Evolutionary conservation across 768 basidiomycete species (phyloP), one percentile per base, ranked within the genome.

Genomic region (Lepiota brunneoincarnata): DNA sequence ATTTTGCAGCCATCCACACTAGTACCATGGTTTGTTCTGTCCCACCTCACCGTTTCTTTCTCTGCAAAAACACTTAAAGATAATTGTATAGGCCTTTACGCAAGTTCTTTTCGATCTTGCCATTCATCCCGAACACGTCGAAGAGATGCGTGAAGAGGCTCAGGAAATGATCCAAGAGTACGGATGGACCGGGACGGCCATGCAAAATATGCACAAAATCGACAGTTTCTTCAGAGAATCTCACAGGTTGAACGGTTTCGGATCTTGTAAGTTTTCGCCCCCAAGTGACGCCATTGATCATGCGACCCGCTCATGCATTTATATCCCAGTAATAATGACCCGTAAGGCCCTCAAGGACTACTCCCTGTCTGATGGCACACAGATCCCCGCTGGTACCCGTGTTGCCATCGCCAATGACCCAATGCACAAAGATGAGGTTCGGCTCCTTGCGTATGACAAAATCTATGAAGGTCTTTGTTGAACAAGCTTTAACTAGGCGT

Each of bases 221-320:
- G 75, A 78, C 51, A 79, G 77, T 51, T 76, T 78, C 58, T 54
- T 78, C 21, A 70, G 71, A 49, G 77, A 78, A 53, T 71, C 71
- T 3, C 56, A 54, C 21, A 41, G 63, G 3, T 34, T 59, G 21
- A 43, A 40, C 6, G 2, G 45, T 14, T 4, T 21, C n/a, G 42
- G 31, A n/a, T 42, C 20, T 14, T n/a, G 45, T 24, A n/a, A 36
- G 58, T 31, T 15, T 15, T 35, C 34, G n/a, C 6, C 3, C 18
- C 1, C 6, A 11, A 21, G 2, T 34, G 24, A 2, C 28, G 12
- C 11, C 20, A 14, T 17, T 1, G 18, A 15, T 39, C 48, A n/a
- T 1, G 20, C 1, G 15, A 11, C 35, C 20, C n/a, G 6, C 15
- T 18, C 17, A 34, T 6, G n/a, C 11, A 45, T 20, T 28, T n/a